Conservation (phyloP, 164 flowering plant species). For the Vitis vinifera region ASM3070453v1 NC_081822.1:8965001-8965500, state of each 20-base stretch:
- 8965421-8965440: constrained; percentile 32
- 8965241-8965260: background rate
- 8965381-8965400: constrained; percentile 16
- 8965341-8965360: constrained; percentile 16
- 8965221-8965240: background rate
- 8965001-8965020: background rate
- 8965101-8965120: background rate
- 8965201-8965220: background rate
- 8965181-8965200: background rate
- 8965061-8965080: background rate
- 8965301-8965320: constrained; percentile 18
- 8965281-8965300: constrained; percentile 47
- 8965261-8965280: constrained; percentile 25
- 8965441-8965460: constrained; percentile 57
- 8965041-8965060: background rate
- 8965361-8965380: constrained; percentile 24
- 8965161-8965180: background rate
- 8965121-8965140: background rate
- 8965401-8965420: constrained; percentile 20
- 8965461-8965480: constrained; percentile 25
- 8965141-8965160: background rate
- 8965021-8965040: background rate
- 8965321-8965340: constrained; percentile 15
- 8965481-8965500: constrained; percentile 22
- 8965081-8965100: no score